A percentile compares a stretch with the other conserved stretches of the same genome.
phyloP scores from a whole-genome alignment of 2,329 filamentous ascomycete genomes.

The Epichloe sp. region DNA sequence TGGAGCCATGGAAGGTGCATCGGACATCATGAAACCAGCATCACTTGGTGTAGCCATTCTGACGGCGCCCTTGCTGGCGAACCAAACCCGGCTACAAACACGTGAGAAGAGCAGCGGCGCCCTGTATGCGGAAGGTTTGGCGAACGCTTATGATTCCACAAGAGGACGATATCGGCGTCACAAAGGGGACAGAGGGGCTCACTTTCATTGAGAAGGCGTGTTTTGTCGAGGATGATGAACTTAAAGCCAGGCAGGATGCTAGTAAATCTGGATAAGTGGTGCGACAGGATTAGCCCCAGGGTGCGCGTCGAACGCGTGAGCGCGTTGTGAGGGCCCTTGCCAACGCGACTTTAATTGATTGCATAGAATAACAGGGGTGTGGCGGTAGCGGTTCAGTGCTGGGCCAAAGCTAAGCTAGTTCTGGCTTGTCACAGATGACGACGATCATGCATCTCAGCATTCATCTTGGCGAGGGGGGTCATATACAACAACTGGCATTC shows the following conservation, averaged over 20 bases:
- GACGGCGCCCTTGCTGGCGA: not conserved
- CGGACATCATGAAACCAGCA: constrained; percentile 43
- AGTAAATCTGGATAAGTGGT: not conserved
- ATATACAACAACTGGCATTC: no score
- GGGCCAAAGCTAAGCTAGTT: no score
- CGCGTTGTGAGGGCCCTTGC: constrained; percentile 18
- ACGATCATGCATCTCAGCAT: no score
- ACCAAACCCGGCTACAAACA: not conserved
- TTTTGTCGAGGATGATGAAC: not conserved
- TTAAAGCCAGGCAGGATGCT: not conserved
- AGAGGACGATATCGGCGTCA: not conserved
- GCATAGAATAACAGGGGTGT: constrained; percentile 11
- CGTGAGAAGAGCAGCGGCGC: not conserved
- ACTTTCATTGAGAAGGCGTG: not conserved
- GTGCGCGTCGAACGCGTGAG: not conserved
- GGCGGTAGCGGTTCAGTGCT: not conserved
- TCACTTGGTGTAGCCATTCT: constrained; percentile 42
- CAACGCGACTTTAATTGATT: constrained; percentile 28
- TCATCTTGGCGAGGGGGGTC: no score
- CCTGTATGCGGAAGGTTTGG: not conserved
- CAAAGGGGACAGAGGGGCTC: not conserved
- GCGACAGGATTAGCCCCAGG: not conserved
- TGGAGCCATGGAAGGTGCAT: constrained; percentile 31
- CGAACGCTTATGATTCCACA: not conserved
- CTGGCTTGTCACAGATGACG: no score